phyloP scores from a whole-genome alignment of 768 basidiomycete genomes.

The Pholiota molesta region DNA sequence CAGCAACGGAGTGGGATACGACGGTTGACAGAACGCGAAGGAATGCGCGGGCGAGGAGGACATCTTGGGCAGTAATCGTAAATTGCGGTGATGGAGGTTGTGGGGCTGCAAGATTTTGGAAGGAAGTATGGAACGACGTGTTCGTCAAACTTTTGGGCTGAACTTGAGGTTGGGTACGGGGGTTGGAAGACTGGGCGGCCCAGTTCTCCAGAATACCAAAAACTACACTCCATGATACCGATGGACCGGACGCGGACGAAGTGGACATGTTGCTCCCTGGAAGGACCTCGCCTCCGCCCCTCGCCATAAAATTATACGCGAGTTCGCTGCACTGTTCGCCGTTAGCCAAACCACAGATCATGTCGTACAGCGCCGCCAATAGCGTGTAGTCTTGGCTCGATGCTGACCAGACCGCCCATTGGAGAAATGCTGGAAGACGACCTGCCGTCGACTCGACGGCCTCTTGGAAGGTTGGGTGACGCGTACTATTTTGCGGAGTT shows the following conservation, averaged over 20 bases:
- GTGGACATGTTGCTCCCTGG: slow-evolving; percentile 59
- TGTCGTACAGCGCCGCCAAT: slow-evolving; percentile 83
- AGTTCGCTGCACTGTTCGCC: slow-evolving; percentile 86
- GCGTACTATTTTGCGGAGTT: slow-evolving; percentile 45
- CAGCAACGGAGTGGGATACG: slow-evolving; percentile 72
- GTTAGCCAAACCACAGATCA: slow-evolving; percentile 82
- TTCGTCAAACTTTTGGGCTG: slow-evolving; percentile 37
- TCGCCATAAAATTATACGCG: slow-evolving; percentile 86
- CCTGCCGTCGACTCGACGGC: slow-evolving; percentile 57
- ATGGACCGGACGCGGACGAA: slow-evolving; percentile 51
- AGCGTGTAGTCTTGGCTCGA: slow-evolving; percentile 72
- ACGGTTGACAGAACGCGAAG: slow-evolving; percentile 79
- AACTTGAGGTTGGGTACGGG: slow-evolving; percentile 46
- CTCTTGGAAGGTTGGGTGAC: slow-evolving; percentile 55
- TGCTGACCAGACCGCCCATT: slow-evolving; percentile 90
- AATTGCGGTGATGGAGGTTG: slow-evolving; percentile 50
- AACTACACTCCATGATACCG: slow-evolving; percentile 78
- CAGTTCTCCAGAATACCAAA: slow-evolving; percentile 79
- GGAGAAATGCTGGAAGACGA: slow-evolving; percentile 61
- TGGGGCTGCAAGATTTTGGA: slow-evolving; percentile 38
- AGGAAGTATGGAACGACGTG: slow-evolving; percentile 32
- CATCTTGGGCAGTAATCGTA: slow-evolving; percentile 66
- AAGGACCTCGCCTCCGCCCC: slow-evolving; percentile 72
- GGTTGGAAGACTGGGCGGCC: slow-evolving; percentile 55
- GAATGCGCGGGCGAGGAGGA: slow-evolving; percentile 79